These are phyloP conservation scores for Trametes meyenii DNA, from an alignment of 768 basidiomycete genomes.

Conservation along the genomic window DNA sequence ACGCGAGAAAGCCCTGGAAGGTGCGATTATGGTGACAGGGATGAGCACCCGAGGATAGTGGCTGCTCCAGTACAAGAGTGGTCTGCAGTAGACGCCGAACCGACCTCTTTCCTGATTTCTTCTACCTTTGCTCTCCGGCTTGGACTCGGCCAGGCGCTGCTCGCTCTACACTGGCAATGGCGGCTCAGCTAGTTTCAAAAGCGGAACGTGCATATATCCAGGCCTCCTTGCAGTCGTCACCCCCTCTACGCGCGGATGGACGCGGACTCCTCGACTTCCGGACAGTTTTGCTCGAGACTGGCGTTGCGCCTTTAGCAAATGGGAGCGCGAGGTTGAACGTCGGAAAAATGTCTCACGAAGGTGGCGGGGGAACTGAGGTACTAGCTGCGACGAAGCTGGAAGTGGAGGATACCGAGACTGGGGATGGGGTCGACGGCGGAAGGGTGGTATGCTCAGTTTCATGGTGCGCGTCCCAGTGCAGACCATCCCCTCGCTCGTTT, in stretches of 20 bases:
- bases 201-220: constrained; percentile 80
- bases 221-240: constrained; percentile 57
- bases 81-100: background rate
- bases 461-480: constrained; percentile 59
- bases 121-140: background rate
- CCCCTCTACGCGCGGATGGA: constrained; percentile 78
- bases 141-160: background rate
- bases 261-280: constrained; percentile 69
- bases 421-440: constrained; percentile 57
- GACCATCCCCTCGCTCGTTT: background rate
- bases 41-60: background rate
- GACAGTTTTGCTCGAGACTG: constrained; percentile 72
- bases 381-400: constrained; percentile 81
- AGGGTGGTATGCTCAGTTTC: constrained; percentile 68
- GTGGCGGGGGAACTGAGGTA: constrained; percentile 73
- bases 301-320: constrained; percentile 78
- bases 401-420: constrained; percentile 58
- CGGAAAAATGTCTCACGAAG: constrained; percentile 57
- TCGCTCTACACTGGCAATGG: constrained; percentile 21
- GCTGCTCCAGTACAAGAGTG: background rate
- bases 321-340: constrained; percentile 79
- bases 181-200: constrained; percentile 55
- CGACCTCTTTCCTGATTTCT: background rate
- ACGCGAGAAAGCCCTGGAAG: too few species aligned
- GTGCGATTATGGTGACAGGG: background rate